Base-by-base conservation (phyloP, 2,329 filamentous ascomycete genomes). In the Epichloe sylvatica region DNA sequence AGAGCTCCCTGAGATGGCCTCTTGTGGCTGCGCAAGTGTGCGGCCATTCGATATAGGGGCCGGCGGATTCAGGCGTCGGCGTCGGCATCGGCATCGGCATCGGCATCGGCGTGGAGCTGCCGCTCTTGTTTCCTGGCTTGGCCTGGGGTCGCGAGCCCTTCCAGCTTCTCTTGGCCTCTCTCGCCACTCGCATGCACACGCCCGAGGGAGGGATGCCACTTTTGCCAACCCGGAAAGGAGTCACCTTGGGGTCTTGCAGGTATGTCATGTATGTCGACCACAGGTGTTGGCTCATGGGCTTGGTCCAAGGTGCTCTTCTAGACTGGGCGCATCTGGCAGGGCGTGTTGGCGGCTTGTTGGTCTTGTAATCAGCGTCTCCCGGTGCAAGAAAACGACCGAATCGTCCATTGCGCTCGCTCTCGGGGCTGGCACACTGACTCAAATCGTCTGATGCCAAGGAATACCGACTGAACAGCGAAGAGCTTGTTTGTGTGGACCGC, bases 201-300 rank as follows among this genome's bases (percentile, higher is more conserved):
- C 81, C 81, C 41, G 79, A 71, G 3, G 81, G 81, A 7, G 81
- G 81, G 25, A 84, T 74, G 50, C 75, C 74, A 58, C 77, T 80
- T 80, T 79, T 80, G 52, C 78, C 75, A 49, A 81, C 71, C 47
- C 77, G 74, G 53, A 84, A 78, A 0, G 81, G 81, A 1, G 81
- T 84, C 3, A 83, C 78, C 45, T 77, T 79, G 43, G 81, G 80
- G 56, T 84, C 81, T 59, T 81, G 77, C 39, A 84, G 66, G 56
- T 84, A 84, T 47, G 80, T 67, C 51, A 76, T 66, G 59, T 83
- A 84, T 1, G 77, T 81, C 5, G 76, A 72, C 81, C 81, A 84
- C 9, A 84, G 64, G 56, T 84, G 81, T 12, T 75, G 68, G 64
- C 71, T 79, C 78, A 84, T 83, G 17, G 77, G 72, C 53, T 75